These are phyloP conservation scores for Rhizopogon hawkerae DNA, from an alignment of 1,284 basidiomycete species.

Conservation along the genomic window DNA sequence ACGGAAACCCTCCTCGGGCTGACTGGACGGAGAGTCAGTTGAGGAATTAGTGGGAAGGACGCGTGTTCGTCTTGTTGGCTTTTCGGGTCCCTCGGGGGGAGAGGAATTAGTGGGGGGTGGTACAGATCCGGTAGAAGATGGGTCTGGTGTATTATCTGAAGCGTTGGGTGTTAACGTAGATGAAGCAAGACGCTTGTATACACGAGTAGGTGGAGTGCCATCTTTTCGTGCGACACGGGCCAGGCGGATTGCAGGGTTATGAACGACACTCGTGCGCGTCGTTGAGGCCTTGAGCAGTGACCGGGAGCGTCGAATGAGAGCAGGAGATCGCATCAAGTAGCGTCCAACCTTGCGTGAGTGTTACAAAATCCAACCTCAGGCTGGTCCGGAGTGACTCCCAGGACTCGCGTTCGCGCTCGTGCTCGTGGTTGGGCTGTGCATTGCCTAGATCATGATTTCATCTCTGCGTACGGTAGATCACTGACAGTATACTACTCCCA, in stretches of 20 bases:
- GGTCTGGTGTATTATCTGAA: neutral
- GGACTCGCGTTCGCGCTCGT: too few relatives aligned
- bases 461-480: too few relatives aligned
- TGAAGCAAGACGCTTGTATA: conserved; percentile 25
- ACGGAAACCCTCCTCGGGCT: conserved; percentile 32
- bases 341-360: conserved; percentile 25
- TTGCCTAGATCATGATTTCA: too few relatives aligned
- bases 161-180: conserved; percentile 13
- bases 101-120: neutral
- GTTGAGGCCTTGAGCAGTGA: conserved; percentile 35
- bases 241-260: conserved; percentile 26
- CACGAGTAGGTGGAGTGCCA: conserved; percentile 16
- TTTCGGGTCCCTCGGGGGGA: conserved; percentile 24
- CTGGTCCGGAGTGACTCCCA: too few relatives aligned
- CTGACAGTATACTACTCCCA: too few relatives aligned
- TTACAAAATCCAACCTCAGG: neutral
- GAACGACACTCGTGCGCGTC: conserved; percentile 17
- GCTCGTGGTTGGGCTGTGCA: too few relatives aligned
- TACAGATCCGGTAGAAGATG: conserved; percentile 1
- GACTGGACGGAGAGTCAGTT: conserved; percentile 23
- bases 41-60: conserved; percentile 17
- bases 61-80: conserved; percentile 34
- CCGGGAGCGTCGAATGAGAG: conserved; percentile 44
- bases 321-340: conserved; percentile 39
- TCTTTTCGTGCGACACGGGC: conserved; percentile 29